Evolutionary conservation across 78 protist species (phyloP), one percentile per base, ranked within the genome.

Genomic region (Dictyostelium purpureum): DNA sequence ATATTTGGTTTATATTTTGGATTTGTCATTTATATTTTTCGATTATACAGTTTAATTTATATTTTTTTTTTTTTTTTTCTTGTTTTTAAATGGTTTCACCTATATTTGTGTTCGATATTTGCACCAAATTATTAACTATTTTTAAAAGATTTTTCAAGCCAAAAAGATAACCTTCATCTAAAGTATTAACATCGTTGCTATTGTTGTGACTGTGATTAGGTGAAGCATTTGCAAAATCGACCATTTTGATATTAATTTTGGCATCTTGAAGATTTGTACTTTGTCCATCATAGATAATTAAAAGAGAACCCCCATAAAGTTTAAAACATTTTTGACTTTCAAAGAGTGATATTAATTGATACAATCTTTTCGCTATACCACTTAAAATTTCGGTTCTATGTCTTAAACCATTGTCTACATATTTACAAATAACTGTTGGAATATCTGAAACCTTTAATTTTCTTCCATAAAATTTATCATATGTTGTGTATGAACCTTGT

Each of bases 101-200:
- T 28, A 31, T 85, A n/a, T 57, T 73, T 28, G 51, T 35, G 24
- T 57, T 73, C 31, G 92, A 85, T 24, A 85, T 10, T 59, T 85
- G 92, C 18, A 85, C 77, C 1, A 85, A 45, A 14, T 66, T 74
- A 45, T 85, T 85, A 18, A 85, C 47, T 1, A 85, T 73, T 47
- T 85, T 85, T 47, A 85, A 59, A 28, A 85, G 76, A 31, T 85
- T 85, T 47, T 42, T 70, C 21, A 85, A 45, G 33, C 92, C 92
- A 85, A 85, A 85, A 33, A 85, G n/a, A 85, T 85, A 85, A 0
- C 92, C 92, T 59, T 85, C 83, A 73, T 85, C 92, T 0, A 85
- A 35, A 38, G 31, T 69, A 35, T 18, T 28, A 28, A 28, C 16
- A 4, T 28, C 51, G 26, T 35, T 0, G 31, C 35, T 0, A 14